phyloP scores from a whole-genome alignment of 2,329 filamentous ascomycete species.

The Penicillium sp. region DNA sequence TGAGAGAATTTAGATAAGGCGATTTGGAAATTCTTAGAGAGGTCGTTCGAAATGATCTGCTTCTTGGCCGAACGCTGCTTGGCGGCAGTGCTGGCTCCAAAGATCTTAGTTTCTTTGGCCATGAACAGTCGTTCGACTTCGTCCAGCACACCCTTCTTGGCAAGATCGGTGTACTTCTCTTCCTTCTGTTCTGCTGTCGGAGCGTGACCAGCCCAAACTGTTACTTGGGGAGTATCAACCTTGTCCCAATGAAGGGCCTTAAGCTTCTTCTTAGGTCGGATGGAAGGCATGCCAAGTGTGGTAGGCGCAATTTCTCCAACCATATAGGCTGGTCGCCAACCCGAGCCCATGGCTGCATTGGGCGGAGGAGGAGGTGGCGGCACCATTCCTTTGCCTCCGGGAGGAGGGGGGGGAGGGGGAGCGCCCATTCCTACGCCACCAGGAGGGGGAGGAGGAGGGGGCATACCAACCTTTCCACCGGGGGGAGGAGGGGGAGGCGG shows the following conservation, averaged over 20 bases:
- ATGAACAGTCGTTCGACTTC: constrained; percentile 97
- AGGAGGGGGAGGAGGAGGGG: constrained; percentile 42
- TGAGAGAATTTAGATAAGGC: constrained; percentile 92
- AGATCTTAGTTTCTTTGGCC: constrained; percentile 91
- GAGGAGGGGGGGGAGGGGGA: constrained; percentile 51
- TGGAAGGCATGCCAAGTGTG: constrained; percentile 72
- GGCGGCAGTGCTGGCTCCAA: constrained; percentile 63
- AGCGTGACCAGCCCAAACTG: constrained; percentile 86
- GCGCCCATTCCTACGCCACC: constrained; percentile 46
- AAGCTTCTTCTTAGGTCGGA: constrained; percentile 97
- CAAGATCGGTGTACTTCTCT: constrained; percentile 92
- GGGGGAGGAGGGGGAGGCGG: constrained; percentile 50
- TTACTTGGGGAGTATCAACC: constrained; percentile 86
- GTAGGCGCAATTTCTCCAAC: constrained; percentile 60
- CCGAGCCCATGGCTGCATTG: constrained; percentile 58
- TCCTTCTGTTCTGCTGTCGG: constrained; percentile 87
- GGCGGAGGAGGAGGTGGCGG: constrained; percentile 67
- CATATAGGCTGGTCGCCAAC: constrained; percentile 70
- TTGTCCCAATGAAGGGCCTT: constrained; percentile 99
- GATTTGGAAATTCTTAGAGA: constrained; percentile 90
- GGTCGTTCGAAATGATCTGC: constrained; percentile 87
- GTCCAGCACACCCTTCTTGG: constrained; percentile 90
- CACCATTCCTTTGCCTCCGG: constrained; percentile 43
- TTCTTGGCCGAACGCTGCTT: constrained; percentile 94
- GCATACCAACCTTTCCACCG: constrained; percentile 30